These are phyloP conservation scores for Cadophora malorum DNA, from an alignment of 2,329 filamentous ascomycete genomes.

Conservation along the genomic window DNA sequence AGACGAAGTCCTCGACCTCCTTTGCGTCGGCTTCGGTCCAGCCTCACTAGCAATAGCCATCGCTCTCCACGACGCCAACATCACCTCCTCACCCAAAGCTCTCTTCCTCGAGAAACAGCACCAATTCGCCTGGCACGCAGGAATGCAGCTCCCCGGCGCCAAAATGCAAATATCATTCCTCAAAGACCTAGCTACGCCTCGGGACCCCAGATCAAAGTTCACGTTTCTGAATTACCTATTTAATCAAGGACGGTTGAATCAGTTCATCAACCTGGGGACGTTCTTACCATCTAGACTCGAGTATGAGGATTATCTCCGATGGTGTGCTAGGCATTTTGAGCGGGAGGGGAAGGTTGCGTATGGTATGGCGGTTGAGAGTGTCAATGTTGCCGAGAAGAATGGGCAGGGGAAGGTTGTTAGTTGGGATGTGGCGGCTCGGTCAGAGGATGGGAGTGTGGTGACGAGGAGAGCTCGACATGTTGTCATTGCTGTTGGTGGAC, in stretches of 20 bases:
- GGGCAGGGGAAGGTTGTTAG: slow-evolving; percentile 40
- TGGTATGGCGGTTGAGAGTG: slow-evolving; percentile 75
- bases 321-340: slow-evolving; percentile 84
- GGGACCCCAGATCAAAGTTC: slow-evolving; percentile 88
- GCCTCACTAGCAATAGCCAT: slow-evolving; percentile 89
- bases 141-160: slow-evolving; percentile 91
- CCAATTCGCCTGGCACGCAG: slow-evolving; percentile 89
- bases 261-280: slow-evolving; percentile 89
- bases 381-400: slow-evolving; percentile 28
- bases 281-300: slow-evolving; percentile 87
- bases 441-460: slow-evolving; percentile 48
- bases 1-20: slow-evolving; percentile 67
- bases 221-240: slow-evolving; percentile 97
- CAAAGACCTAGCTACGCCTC: slow-evolving; percentile 90
- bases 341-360: slow-evolving; percentile 67
- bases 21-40: slow-evolving; percentile 93
- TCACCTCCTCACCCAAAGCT: slow-evolving; percentile 67
- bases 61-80: slow-evolving; percentile 80
- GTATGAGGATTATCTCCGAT: slow-evolving; percentile 94
- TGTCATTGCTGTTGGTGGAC: slow-evolving; percentile 70
- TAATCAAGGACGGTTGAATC: slow-evolving; percentile 77
- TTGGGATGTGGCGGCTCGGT: slow-evolving; percentile 43
- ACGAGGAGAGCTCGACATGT: slow-evolving; percentile 55
- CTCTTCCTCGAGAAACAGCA: slow-evolving; percentile 87
- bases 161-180: slow-evolving; percentile 99